Base-by-base conservation (phyloP, 2,329 filamentous ascomycete species). In the Akanthomyces uredinophilus region DNA sequence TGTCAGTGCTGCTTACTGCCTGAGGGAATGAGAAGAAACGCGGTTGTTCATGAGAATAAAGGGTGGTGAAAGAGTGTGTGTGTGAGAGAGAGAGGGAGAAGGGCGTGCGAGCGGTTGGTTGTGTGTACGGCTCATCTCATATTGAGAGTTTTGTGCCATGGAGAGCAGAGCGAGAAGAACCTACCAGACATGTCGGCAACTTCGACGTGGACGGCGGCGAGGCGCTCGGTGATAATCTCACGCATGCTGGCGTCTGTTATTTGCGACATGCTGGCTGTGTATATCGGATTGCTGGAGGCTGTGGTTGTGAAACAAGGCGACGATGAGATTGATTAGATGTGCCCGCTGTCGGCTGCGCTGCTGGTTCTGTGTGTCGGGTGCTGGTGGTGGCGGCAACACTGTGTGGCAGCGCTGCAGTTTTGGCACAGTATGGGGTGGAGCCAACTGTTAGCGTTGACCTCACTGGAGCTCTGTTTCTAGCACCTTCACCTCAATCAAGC, bases 171-270 rank as follows among this genome's bases (percentile, higher is more conserved):
- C 80, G 43, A 35, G 16, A 54, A 54, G 20, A 22, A 73, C 80
- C 63, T 84, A 96, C 93, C 94, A 66, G 92, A 96, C 81, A 96
- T 87, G 77, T 98, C 94, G 66, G 91, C 89, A 68, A 97, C 92
- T 70, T 95, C 88, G 66, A 96, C 92, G 77, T 96, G 85, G 32
- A 83, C 81, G 24, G 92, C 92, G 62, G 86, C 82, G 60, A 97
- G 81, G 66, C 87, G 86, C 68, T 88, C 79, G 43, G 81, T 83
- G 68, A 97, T 82, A 64, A 88, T 90, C 49, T 79, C 78, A 71
- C 83, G 87, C 60, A 98, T 81, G 54, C 81, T 83, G 43, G 87
- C 86, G 64, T 92, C 87, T 49, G 92, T 94, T 70, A 96, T 87
- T 65, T 83, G 78, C 58, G 80, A 81, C 78, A 86, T 84, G 60